Percentiles rank a stretch among this genome's conserved stretches.
Conservation (phyloP, 371 early-diverging fungal genomes). For the Syncephalis fuscata region DNA sequence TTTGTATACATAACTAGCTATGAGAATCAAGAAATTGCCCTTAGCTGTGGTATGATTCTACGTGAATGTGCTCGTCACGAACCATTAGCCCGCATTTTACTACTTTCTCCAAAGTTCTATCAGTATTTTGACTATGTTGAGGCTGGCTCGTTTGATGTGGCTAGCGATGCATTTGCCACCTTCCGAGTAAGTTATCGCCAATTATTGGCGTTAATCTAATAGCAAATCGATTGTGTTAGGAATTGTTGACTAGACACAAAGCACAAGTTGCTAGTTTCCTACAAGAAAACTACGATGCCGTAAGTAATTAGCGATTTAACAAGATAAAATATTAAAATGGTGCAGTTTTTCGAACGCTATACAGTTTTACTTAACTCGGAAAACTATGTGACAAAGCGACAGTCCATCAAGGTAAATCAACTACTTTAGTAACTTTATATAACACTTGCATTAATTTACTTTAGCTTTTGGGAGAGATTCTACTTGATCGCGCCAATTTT, state of each 20-base stretch:
- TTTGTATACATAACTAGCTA: slow-evolving; percentile 58
- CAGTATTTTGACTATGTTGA: slow-evolving; percentile 89
- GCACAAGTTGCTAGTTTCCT: slow-evolving; percentile 78
- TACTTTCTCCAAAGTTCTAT: slow-evolving; percentile 76
- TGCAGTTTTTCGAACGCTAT: slow-evolving; percentile 79
- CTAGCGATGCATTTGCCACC: slow-evolving; percentile 94
- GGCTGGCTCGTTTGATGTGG: slow-evolving; percentile 91
- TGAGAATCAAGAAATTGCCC: slow-evolving; percentile 85
- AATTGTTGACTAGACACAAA: slow-evolving; percentile 90
- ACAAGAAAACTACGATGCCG: slow-evolving; percentile 73
- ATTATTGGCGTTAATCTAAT: neutral
- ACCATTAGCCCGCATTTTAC: slow-evolving; percentile 63
- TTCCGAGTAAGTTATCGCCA: slow-evolving; percentile 48
- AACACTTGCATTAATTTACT: neutral
- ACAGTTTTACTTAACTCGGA: slow-evolving; percentile 63
- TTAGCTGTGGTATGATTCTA: slow-evolving; percentile 93
- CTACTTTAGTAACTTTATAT: neutral
- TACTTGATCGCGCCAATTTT: slow-evolving; percentile 90
- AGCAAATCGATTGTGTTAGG: slow-evolving; percentile 19
- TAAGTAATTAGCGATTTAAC: slow-evolving; percentile 11
- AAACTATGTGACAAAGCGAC: slow-evolving; percentile 95
- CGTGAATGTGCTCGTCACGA: slow-evolving; percentile 93
- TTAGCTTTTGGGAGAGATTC: slow-evolving; percentile 69
- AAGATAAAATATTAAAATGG: neutral
- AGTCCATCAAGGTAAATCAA: slow-evolving; percentile 76